These are phyloP conservation scores for Plasmodium falciparum DNA, from an alignment of 169 alveolate species.

Conservation along the genomic window DNA sequence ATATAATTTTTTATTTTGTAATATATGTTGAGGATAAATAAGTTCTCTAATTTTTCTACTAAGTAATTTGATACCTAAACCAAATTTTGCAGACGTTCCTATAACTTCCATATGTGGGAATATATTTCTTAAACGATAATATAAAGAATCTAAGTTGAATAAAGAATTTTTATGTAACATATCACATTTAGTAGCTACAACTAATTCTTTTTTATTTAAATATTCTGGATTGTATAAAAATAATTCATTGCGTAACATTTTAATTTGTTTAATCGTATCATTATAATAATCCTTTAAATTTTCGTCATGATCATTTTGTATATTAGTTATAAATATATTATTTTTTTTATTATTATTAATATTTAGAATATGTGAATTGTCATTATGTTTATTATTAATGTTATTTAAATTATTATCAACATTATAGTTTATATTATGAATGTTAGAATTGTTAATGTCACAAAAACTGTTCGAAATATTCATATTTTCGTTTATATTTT, in stretches of 20 bases:
- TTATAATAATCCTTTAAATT: conserved; percentile 52
- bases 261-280: conserved; percentile 73
- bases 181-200: conserved; percentile 88
- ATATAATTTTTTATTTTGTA: conserved; percentile 56
- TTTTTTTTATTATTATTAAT: not conserved
- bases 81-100: conserved; percentile 88
- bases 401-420: not conserved
- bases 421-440: not conserved
- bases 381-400: too few species aligned
- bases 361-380: not conserved
- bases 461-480: not conserved
- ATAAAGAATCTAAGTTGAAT: conserved; percentile 83
- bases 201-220: conserved; percentile 72
- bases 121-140: conserved; percentile 78
- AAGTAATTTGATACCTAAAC: conserved; percentile 82
- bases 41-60: conserved; percentile 69
- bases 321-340: not conserved
- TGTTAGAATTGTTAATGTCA: not conserved
- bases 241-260: conserved; percentile 70
- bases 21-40: conserved; percentile 56
- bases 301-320: not conserved
- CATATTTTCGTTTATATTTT: not conserved
- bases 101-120: conserved; percentile 82
- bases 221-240: conserved; percentile 66
- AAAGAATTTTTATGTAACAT: conserved; percentile 85